Conservation (phyloP, 75 land plant species). For the Cupressus sempervirens region DNA sequence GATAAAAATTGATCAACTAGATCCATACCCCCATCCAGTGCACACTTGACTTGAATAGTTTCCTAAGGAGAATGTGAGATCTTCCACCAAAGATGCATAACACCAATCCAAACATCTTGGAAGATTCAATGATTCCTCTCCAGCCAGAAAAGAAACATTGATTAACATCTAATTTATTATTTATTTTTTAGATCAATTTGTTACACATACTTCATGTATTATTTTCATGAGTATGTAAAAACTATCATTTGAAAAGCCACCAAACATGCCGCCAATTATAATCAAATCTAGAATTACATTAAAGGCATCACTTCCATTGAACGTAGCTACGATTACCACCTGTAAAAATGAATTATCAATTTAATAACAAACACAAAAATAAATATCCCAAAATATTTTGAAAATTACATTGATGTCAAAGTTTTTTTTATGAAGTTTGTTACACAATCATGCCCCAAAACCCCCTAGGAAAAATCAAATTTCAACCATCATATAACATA, state of each 20-base stretch:
- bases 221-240: conserved; percentile 61
- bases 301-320: conserved; percentile 80
- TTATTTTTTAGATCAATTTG: background rate
- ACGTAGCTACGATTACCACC: conserved; percentile 81
- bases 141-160: background rate
- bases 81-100: too few relatives aligned
- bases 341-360: conserved; percentile 18
- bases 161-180: background rate
- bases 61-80: too few relatives aligned
- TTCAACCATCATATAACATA: background rate
- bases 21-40: too few relatives aligned
- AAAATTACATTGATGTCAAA: background rate
- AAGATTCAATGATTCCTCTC: too few relatives aligned
- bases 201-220: conserved; percentile 65
- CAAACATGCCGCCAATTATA: conserved; percentile 80
- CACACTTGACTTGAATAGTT: too few relatives aligned
- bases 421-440: background rate
- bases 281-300: conserved; percentile 94
- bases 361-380: background rate
- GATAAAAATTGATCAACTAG: too few relatives aligned
- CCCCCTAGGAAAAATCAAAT: background rate
- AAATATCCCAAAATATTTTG: background rate
- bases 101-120: too few relatives aligned
- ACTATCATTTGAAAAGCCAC: conserved; percentile 71
- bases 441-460: background rate